These are phyloP conservation scores for Moesziomyces parantarcticus DNA, from an alignment of 1,284 basidiomycete species.

Conservation along the genomic window DNA sequence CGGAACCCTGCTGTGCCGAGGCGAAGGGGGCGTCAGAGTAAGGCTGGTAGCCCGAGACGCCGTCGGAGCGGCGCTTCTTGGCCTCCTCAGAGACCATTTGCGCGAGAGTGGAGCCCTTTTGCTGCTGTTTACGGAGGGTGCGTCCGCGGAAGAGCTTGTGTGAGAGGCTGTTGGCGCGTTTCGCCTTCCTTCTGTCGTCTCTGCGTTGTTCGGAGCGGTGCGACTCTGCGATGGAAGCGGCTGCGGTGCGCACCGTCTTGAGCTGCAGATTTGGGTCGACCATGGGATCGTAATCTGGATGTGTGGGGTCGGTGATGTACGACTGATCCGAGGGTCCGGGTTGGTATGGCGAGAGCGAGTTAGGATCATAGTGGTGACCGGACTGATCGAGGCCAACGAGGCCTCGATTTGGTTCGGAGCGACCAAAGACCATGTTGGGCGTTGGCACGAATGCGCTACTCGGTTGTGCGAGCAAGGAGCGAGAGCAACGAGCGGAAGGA, in stretches of 20 bases:
- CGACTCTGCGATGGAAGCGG: constrained; percentile 62
- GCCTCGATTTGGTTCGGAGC: constrained; percentile 11
- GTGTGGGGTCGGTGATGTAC: constrained; percentile 57
- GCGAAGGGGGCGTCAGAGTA: constrained; percentile 53
- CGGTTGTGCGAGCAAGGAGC: neutral
- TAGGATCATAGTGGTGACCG: constrained; percentile 56
- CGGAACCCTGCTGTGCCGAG: constrained; percentile 52
- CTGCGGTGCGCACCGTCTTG: constrained; percentile 62
- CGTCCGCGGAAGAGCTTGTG: constrained; percentile 55
- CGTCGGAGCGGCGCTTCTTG: constrained; percentile 40
- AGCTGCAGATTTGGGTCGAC: constrained; percentile 63
- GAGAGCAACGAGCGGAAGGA: neutral
- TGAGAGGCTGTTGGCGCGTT: constrained; percentile 45
- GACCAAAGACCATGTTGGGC: constrained; percentile 34
- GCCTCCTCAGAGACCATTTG: constrained; percentile 38
- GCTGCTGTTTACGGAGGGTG: constrained; percentile 41
- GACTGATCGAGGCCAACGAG: constrained; percentile 26
- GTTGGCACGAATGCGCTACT: neutral
- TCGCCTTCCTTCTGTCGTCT: constrained; percentile 48
- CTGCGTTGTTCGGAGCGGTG: constrained; percentile 59
- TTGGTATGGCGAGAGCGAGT: constrained; percentile 48
- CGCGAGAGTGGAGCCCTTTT: constrained; percentile 30
- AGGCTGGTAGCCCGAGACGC: constrained; percentile 24
- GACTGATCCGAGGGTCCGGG: constrained; percentile 38
- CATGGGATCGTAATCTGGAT: constrained; percentile 62